Evolutionary conservation across 2,329 filamentous ascomycete genomes (phyloP).

Genomic region (Zymoseptoria tritici): DNA sequence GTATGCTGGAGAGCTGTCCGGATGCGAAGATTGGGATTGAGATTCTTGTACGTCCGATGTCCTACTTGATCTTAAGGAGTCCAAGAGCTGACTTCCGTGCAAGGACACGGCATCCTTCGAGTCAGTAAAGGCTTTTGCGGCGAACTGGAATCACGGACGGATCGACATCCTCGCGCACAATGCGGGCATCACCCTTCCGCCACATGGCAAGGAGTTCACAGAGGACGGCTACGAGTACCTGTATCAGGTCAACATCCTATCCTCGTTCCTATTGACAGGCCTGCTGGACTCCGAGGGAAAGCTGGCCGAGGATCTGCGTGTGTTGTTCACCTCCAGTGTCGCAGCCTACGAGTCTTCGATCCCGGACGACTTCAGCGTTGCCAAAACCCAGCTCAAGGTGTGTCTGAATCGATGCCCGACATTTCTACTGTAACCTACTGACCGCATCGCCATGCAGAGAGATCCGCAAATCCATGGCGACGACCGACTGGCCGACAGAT

Average conservation of each 20-base stretch:
- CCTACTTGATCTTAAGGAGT: background rate
- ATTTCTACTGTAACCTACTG: background rate
- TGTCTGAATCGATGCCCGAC: background rate
- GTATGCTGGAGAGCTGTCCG: background rate
- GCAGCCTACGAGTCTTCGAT: background rate
- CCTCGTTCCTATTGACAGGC: constrained; percentile 3
- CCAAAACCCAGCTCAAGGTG: background rate
- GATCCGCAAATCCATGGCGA: background rate
- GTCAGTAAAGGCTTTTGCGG: constrained; percentile 1
- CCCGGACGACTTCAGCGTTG: background rate
- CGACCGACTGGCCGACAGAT: background rate
- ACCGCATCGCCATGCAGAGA: background rate
- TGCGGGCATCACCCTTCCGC: background rate
- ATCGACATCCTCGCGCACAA: constrained; percentile 4
- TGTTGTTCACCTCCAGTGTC: constrained; percentile 2
- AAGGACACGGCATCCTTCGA: constrained; percentile 1
- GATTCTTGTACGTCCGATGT: background rate
- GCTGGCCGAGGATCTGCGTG: background rate
- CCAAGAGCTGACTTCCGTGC: background rate
- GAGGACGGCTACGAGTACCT: constrained; percentile 1
- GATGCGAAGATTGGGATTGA: background rate
- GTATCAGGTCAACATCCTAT: constrained; percentile 4
- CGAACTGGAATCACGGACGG: background rate
- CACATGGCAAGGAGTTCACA: constrained; percentile 1
- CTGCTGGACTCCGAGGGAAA: constrained; percentile 1